Evolutionary conservation across 176 grass and related monocot genomes (phyloP), one percentile per base, ranked within the genome.

Genomic region (Oryza glaberrima): DNA sequence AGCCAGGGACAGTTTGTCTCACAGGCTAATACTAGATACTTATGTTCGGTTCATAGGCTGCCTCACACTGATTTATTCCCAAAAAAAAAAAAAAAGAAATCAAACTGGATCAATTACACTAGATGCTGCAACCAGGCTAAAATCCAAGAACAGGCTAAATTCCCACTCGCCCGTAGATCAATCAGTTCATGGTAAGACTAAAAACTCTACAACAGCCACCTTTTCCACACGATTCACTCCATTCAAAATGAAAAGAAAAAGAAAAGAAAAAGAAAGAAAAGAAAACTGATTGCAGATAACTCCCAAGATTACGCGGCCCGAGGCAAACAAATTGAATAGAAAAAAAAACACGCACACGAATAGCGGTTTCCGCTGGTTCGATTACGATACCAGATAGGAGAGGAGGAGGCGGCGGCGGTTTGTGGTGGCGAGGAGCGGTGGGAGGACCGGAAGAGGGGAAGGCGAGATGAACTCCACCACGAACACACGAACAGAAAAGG

Each of bases 401-500:
- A n/a, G 28, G 65, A 52, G 17, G 70, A 5, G 38, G 36, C 36
- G 12, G 34, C 34, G 3, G 34, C 4, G 34, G 34, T 35, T 5
- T 40, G 76, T 32, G 22, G 65, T 10, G 3, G 6, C 6, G 44
- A 15, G 61, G 36, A 66, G 76, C 58, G 61, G 64, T 28, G 48
- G 77, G 64, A 10, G 1, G 26, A 26, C 26, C 26, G 26, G 26
- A 26, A 1, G 26, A 43, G 48, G 77, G 77, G 17, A 15, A 40
- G 2, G 72, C 71, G 40, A 58, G 40, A 58, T 22, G 30, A 67
- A 51, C 76, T 86, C 83, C 69, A 61, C 69, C 54, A 58, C 54
- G 17, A 58, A 58, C 54, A 51, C 82, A 80, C 70, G 51, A 72
- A 28, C 41, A 17, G 79, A 66, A 82, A 32, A 32, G 30, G 72